A percentile compares a stretch with the other conserved stretches of the same genome.
Evolutionary conservation across 768 basidiomycete genomes (phyloP).

Genomic region (Pisolithus microcarpus): DNA sequence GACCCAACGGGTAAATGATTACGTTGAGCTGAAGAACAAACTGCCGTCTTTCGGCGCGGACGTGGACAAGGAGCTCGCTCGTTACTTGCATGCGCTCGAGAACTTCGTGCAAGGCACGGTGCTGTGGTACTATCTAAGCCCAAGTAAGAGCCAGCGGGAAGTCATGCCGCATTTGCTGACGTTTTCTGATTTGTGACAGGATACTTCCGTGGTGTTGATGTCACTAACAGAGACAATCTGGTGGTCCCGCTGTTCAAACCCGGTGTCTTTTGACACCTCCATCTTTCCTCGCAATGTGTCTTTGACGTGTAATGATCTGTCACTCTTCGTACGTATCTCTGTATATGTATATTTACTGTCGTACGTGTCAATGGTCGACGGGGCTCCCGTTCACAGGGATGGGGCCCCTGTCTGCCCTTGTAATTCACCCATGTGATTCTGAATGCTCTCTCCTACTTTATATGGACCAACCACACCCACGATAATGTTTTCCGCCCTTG

Average conservation of each 20-base stretch:
- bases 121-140: constrained; percentile 35
- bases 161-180: constrained; percentile 9
- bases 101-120: constrained; percentile 35
- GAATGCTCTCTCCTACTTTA: too few relatives aligned
- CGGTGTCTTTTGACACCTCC: constrained; percentile 16
- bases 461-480: too few relatives aligned
- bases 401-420: too few relatives aligned
- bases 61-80: constrained; percentile 27
- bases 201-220: constrained; percentile 29
- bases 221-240: constrained; percentile 22
- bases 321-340: too few relatives aligned
- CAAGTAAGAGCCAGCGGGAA: constrained; percentile 21
- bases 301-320: not conserved
- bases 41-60: constrained; percentile 31
- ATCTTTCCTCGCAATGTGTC: not conserved
- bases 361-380: too few relatives aligned
- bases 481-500: too few relatives aligned
- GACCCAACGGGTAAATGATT: constrained; percentile 28
- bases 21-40: constrained; percentile 24
- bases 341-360: too few relatives aligned
- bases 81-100: constrained; percentile 30
- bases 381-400: too few relatives aligned
- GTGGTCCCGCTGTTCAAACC: constrained; percentile 25
- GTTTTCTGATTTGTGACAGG: constrained; percentile 7
- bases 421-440: too few relatives aligned